Base-by-base conservation (phyloP, 1,284 basidiomycete genomes). In the Moniliophthora roreri region DNA sequence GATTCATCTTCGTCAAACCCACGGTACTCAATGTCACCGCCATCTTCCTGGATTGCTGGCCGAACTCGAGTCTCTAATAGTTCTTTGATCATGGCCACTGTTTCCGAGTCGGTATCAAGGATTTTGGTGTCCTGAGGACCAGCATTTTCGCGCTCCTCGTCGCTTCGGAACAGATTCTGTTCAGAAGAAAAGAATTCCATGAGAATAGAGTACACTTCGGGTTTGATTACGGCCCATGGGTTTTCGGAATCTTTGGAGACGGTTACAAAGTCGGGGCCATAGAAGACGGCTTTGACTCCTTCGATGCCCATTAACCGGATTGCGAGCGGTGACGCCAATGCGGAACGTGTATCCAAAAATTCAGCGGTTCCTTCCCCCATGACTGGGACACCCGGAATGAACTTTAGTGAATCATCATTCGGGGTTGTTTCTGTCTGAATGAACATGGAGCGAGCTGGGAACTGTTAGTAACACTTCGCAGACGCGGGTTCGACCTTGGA, bases 51-150 rank as follows among this genome's bases (percentile, higher is more conserved):
- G 61, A 99, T 98, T 1, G 95, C 93, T 1, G 97, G 96, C 49
- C 97, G 76, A 13, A 99, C 94, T 5, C 96, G 78, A 0, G 96
- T 98, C 68, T 98, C 96, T 53, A 99, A 75, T 47, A 99, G 69
- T 72, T 99, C 96, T 72, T 99, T 99, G 66, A 99, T 95, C 96
- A 99, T 99, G 11, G 93, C 97, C 2, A 99, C 93, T 1, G 93
- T 91, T 69, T 99, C 96, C n/a, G 90, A 90, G 68, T 99, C 96
- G 1, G 91, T 93, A 63, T 98, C 96, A 36, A 98, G 76, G 59
- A 99, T 97, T 52, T 83, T 81, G n/a, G 95, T 98, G 70, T 99
- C 97, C 69, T 95, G 91, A 3, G 93, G 92, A 0, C 92, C 92
- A 9, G 89, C 90, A 23, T 80, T 82, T 48, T 89, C 89, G 51